Evolutionary conservation across 2,329 filamentous ascomycete species (phyloP).

Genomic region (Neophaeococcomyces mojaviensis): DNA sequence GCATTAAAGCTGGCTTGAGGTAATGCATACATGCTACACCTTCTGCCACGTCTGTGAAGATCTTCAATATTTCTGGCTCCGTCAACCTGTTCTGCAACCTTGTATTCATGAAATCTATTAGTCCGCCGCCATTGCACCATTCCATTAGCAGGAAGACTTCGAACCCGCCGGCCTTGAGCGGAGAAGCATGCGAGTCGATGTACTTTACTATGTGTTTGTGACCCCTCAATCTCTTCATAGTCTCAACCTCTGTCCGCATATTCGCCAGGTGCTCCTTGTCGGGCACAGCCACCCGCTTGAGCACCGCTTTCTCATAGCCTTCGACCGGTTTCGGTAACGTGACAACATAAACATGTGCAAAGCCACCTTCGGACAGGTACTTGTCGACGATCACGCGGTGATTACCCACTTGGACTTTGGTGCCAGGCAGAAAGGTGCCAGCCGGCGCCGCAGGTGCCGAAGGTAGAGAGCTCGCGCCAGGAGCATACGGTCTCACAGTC

Average conservation of each 20-base stretch:
- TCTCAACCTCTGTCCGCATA: constrained; percentile 98
- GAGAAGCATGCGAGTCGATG: constrained; percentile 95
- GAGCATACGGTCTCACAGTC: constrained; percentile 14
- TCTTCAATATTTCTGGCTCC: constrained; percentile 93
- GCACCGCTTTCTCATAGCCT: constrained; percentile 71
- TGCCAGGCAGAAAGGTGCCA: constrained; percentile 86
- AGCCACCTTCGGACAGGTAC: constrained; percentile 95
- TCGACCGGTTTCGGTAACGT: constrained; percentile 70
- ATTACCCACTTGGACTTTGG: constrained; percentile 90
- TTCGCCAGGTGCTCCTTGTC: constrained; percentile 90
- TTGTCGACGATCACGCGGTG: constrained; percentile 93
- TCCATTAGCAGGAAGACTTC: constrained; percentile 99
- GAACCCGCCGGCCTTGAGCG: constrained; percentile 85
- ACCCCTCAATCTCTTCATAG: constrained; percentile 98
- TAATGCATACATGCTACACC: constrained; percentile 99
- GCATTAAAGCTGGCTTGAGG: constrained; percentile 82
- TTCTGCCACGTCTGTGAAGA: constrained; percentile 92
- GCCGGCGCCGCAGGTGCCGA: constrained; percentile 41
- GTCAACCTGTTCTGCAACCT: constrained; percentile 91
- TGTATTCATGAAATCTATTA: constrained; percentile 99
- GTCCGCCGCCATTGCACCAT: constrained; percentile 83
- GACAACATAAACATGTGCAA: constrained; percentile 96
- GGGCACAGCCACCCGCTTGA: constrained; percentile 92
- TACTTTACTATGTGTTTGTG: constrained; percentile 96
- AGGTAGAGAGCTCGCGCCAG: constrained; percentile 22